These are phyloP conservation scores for Gaeumannomyces tritici DNA, from an alignment of 2,329 filamentous ascomycete species.

Conservation along the genomic window DNA sequence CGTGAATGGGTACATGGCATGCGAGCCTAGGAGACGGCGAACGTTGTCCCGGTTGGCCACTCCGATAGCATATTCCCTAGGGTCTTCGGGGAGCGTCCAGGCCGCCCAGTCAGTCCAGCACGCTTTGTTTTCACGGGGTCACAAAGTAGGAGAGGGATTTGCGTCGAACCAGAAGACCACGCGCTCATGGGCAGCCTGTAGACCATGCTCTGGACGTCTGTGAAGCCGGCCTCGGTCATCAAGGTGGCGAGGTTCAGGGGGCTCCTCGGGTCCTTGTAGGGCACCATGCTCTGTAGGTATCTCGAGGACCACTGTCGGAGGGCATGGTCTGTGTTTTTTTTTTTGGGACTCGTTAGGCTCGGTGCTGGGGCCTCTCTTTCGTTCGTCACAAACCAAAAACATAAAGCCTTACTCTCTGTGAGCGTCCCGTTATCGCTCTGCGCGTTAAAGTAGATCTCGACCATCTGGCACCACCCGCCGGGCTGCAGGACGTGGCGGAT, in stretches of 20 bases:
- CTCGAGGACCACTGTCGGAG: constrained; percentile 57
- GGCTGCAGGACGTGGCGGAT: constrained; percentile 62
- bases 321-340: constrained; percentile 40
- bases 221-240: constrained; percentile 55
- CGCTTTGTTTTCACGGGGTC: background rate
- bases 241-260: constrained; percentile 49
- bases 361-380: too few species aligned
- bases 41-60: constrained; percentile 43
- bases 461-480: constrained; percentile 79
- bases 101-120: background rate
- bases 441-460: constrained; percentile 77
- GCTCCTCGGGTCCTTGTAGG: constrained; percentile 56
- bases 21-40: constrained; percentile 41
- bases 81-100: constrained; percentile 26
- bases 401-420: constrained; percentile 40
- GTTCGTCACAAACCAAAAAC: too few species aligned
- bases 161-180: constrained; percentile 53
- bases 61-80: constrained; percentile 43
- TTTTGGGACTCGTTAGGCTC: constrained; percentile 4
- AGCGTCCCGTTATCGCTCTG: constrained; percentile 81
- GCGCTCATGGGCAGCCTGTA: constrained; percentile 59
- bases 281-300: constrained; percentile 53
- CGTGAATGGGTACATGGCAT: constrained; percentile 48
- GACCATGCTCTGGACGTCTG: constrained; percentile 55
- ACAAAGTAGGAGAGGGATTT: background rate